Percentiles rank a stretch among this genome's conserved stretches.
phyloP scores from a whole-genome alignment of 345 rosid genomes.

The Arabidopsis arenosa region DNA sequence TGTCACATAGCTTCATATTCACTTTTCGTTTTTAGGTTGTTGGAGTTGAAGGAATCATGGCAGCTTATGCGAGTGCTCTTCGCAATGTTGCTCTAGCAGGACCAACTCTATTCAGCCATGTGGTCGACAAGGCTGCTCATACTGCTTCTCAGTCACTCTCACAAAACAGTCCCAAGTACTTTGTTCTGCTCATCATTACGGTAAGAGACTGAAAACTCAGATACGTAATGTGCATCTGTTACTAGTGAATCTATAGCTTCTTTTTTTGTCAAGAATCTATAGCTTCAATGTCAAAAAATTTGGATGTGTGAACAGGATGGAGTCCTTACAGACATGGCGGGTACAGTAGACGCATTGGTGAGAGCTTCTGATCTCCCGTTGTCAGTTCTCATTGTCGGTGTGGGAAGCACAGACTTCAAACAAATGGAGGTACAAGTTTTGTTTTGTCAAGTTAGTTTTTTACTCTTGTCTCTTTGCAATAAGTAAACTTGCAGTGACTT shows the following conservation, averaged over 20 bases:
- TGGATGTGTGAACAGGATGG: conserved; percentile 68
- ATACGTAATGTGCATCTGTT: not conserved
- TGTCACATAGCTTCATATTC: not conserved
- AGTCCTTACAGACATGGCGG: conserved; percentile 77
- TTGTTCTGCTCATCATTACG: conserved; percentile 47
- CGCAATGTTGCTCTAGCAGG: conserved; percentile 64
- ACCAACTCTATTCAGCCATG: conserved; percentile 72
- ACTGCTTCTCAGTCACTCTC: conserved; percentile 45
- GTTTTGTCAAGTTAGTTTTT: conserved; percentile 3
- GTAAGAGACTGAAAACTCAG: conserved; percentile 45
- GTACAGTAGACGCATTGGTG: conserved; percentile 78
- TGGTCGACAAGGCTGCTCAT: conserved; percentile 58
- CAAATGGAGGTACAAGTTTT: conserved; percentile 79
- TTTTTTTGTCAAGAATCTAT: not conserved
- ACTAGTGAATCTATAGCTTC: not conserved
- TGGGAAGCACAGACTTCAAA: conserved; percentile 76
- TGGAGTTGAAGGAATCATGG: conserved; percentile 84
- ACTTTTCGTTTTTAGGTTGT: conserved; percentile 58
- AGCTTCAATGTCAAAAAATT: not conserved
- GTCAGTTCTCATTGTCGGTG: conserved; percentile 86
- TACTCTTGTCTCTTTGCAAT: not conserved
- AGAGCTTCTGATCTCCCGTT: conserved; percentile 93
- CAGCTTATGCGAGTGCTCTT: conserved; percentile 67
- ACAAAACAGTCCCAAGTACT: conserved; percentile 44
- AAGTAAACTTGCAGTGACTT: not conserved